Percentiles rank a stretch among this genome's conserved stretches.
Evolutionary conservation across 2,329 filamentous ascomycete genomes (phyloP).

Genomic region (Xylaria polymorpha): DNA sequence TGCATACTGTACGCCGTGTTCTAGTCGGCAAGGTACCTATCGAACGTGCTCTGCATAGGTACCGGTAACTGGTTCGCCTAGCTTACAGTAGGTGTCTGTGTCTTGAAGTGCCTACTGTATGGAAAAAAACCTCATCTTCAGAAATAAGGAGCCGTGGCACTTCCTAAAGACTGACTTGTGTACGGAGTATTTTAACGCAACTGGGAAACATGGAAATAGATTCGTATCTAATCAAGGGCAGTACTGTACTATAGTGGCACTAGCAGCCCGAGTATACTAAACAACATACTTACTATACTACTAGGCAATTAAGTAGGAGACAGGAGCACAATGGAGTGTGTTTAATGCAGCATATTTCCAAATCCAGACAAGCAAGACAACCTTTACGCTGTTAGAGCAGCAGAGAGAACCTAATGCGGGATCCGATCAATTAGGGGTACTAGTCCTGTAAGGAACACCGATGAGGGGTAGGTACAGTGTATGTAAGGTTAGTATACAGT

Average conservation of each 20-base stretch:
- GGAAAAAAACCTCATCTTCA: background rate
- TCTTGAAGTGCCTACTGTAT: background rate
- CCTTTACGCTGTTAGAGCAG: background rate
- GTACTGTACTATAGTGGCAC: too few relatives aligned
- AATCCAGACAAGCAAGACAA: background rate
- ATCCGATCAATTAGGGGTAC: slow-evolving; percentile 14
- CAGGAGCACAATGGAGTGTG: background rate
- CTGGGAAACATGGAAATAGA: background rate
- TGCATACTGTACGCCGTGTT: slow-evolving; percentile 13
- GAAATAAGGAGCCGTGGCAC: background rate
- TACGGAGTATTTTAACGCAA: background rate
- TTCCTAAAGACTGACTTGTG: background rate
- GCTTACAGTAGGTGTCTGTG: background rate
- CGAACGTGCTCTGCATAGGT: background rate
- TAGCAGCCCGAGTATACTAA: background rate
- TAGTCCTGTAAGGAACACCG: background rate
- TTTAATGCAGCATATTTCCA: background rate
- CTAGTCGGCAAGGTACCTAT: background rate
- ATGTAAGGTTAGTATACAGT: too few relatives aligned
- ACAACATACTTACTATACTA: background rate
- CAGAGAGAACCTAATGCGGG: background rate
- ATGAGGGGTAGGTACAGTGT: slow-evolving; percentile 1
- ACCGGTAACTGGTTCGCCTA: background rate
- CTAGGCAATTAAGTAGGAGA: background rate
- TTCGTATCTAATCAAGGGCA: background rate